phyloP scores from a whole-genome alignment of 257 asterid genomes.

The Petunia secreta region DNA sequence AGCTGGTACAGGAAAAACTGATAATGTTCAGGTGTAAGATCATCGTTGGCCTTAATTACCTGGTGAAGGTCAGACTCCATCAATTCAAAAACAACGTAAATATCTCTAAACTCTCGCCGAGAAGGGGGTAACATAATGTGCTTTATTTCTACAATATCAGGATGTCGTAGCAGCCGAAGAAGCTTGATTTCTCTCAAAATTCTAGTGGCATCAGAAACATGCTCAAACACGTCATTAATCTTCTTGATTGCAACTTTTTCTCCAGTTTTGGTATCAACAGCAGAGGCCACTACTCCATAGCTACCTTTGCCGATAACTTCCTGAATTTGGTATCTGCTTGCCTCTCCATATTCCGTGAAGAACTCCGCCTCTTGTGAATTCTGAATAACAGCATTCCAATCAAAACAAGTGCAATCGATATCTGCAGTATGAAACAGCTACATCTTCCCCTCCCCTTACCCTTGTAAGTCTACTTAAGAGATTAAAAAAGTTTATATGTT shows the following conservation, averaged over 20 bases:
- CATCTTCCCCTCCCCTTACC: constrained; percentile 15
- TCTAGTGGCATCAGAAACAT: constrained; percentile 94
- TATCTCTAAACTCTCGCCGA: constrained; percentile 87
- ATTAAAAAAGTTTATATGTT: not conserved
- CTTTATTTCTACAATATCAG: constrained; percentile 90
- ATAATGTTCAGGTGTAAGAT: constrained; percentile 89
- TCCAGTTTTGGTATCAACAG: constrained; percentile 81
- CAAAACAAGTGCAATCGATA: constrained; percentile 19
- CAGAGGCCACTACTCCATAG: constrained; percentile 95
- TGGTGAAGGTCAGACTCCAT: constrained; percentile 99
- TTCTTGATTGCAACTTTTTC: constrained; percentile 94
- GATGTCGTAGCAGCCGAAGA: constrained; percentile 88
- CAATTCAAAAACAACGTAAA: constrained; percentile 87
- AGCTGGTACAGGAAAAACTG: constrained; percentile 95
- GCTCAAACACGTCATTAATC: constrained; percentile 95
- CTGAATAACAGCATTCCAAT: constrained; percentile 43
- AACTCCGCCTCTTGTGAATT: constrained; percentile 69
- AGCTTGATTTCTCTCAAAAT: constrained; percentile 96
- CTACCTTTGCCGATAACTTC: constrained; percentile 98
- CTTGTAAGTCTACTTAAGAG: not conserved
- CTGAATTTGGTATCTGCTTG: constrained; percentile 89
- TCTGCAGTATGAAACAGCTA: constrained; percentile 3
- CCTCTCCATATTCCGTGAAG: constrained; percentile 96
- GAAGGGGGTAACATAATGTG: constrained; percentile 99
- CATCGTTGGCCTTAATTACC: constrained; percentile 94